Evolutionary conservation across 2,329 filamentous ascomycete species (phyloP).

Genomic region (Tolypocladium guangdongense): DNA sequence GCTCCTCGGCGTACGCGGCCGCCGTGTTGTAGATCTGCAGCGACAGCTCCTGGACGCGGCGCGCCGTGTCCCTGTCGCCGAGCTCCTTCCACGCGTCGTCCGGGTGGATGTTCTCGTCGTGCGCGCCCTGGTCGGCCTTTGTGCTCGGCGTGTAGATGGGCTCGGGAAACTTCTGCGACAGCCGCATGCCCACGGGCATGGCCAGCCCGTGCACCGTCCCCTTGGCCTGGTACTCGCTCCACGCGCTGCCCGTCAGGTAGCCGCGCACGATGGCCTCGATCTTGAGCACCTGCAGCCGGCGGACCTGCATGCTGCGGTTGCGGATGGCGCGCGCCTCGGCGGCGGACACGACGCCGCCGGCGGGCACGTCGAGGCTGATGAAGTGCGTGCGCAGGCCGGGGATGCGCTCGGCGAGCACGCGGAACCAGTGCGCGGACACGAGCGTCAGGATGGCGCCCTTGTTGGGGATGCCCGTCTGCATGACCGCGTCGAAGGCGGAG

Average conservation of each 20-base stretch:
- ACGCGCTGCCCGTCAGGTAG: constrained; percentile 79
- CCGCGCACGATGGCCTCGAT: constrained; percentile 51
- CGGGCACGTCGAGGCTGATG: constrained; percentile 31
- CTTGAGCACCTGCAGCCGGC: constrained; percentile 28
- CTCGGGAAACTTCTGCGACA: constrained; percentile 57
- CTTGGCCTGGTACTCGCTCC: constrained; percentile 58
- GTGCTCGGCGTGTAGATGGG: constrained; percentile 64
- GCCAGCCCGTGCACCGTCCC: constrained; percentile 73
- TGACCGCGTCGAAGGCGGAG: constrained; percentile 88
- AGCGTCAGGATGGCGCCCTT: constrained; percentile 42
- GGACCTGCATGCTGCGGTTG: constrained; percentile 67
- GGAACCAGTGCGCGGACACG: constrained; percentile 42
- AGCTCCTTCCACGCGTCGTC: constrained; percentile 43
- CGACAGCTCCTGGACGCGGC: constrained; percentile 19
- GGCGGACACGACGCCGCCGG: constrained; percentile 15
- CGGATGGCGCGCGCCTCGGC: constrained; percentile 42
- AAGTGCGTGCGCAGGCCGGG: constrained; percentile 42
- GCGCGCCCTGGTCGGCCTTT: constrained; percentile 68
- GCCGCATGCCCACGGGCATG: constrained; percentile 55
- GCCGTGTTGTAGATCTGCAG: constrained; percentile 30
- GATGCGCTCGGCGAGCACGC: constrained; percentile 30
- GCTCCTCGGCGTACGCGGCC: constrained; percentile 45
- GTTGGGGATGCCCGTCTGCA: constrained; percentile 54
- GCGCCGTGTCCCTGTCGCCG: constrained; percentile 20
- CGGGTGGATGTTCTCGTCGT: constrained; percentile 78